Evolutionary conservation across 2,329 filamentous ascomycete genomes (phyloP), one percentile per base, ranked within the genome.

Genomic region (Coleophoma eucalyptorum): DNA sequence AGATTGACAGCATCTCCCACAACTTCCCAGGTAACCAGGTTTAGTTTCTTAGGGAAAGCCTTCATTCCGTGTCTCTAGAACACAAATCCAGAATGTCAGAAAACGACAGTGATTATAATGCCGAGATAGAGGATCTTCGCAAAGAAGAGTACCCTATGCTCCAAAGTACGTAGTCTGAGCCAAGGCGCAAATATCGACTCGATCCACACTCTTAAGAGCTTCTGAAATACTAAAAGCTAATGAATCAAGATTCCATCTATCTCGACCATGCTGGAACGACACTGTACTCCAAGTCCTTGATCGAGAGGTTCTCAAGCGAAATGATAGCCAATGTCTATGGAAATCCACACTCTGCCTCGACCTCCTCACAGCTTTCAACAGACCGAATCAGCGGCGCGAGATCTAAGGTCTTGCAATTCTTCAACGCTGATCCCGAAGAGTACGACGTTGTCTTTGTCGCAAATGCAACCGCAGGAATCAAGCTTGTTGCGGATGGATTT

Each of bases 181-280:
- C 10, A 10, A 16, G 8, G n/a, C 13, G 3, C 7, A 40, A 19
- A 8, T 37, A 16, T n/a, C 13, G 6, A 15, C 8, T 6, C 37
- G 10, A n/a, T n/a, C 37, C 10, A n/a, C 2, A 40, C 19, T 21
- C 15, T 42, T 35, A 13, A 13, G 18, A 19, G 19, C n/a, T 19
- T 40, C 31, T 3, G 11, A 37, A 19, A 26, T 19, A 7, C 18
- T 40, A 32, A 33, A 18, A 11, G 32, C n/a, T 44, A 45, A 26
- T 52, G 56, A 13, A 59, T 42, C 37, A 19, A 65, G 62, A 61
- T 58, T 54, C 55, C 8, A 52, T 62, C 15, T 97, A 97, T 67
- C 84, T 97, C 49, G 93, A 97, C 62, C 92, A 97, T 85, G 91
- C 89, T 0, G 93, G 90, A 15, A 89, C 89, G 18, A 94, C 92